phyloP scores from a whole-genome alignment of 2,329 filamentous ascomycete species.

The Clonostachys rosea region DNA sequence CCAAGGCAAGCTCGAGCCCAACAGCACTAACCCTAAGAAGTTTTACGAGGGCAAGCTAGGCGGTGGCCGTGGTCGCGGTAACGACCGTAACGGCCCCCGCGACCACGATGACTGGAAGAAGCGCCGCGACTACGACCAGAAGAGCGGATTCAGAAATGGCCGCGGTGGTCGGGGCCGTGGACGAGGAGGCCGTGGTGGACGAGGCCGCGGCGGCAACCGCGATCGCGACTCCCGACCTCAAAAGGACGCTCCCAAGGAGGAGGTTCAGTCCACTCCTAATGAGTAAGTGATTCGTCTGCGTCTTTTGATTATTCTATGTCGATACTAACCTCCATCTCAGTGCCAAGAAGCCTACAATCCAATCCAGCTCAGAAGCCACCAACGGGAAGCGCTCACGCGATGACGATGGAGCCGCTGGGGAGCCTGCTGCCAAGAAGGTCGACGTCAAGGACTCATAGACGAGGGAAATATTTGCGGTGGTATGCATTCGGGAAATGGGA shows the following conservation, averaged over 20 bases:
- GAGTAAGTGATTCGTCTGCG: slow-evolving; percentile 10
- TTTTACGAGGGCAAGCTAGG: slow-evolving; percentile 45
- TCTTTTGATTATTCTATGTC: not conserved
- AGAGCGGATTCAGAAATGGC: slow-evolving; percentile 49
- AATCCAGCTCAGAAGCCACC: slow-evolving; percentile 29
- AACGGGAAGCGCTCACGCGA: slow-evolving; percentile 53
- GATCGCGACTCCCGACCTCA: slow-evolving; percentile 8
- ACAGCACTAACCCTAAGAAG: slow-evolving; percentile 28
- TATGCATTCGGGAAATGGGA: not conserved
- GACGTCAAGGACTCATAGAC: slow-evolving; percentile 38
- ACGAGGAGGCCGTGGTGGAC: slow-evolving; percentile 32
- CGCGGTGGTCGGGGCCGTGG: slow-evolving; percentile 35
- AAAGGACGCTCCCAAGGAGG: slow-evolving; percentile 7
- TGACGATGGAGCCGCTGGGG: slow-evolving; percentile 36
- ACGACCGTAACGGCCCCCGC: slow-evolving; percentile 23
- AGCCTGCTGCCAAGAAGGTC: slow-evolving; percentile 57
- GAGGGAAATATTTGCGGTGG: too few relatives aligned
- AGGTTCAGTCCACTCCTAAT: slow-evolving; percentile 9
- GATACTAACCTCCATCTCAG: slow-evolving; percentile 9
- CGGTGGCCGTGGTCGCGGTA: slow-evolving; percentile 20
- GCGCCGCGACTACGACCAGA: slow-evolving; percentile 57
- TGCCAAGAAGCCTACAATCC: slow-evolving; percentile 16
- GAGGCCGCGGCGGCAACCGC: slow-evolving; percentile 28
- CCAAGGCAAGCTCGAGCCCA: slow-evolving; percentile 63
- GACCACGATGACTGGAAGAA: slow-evolving; percentile 56